Base-by-base conservation (phyloP, 2,329 filamentous ascomycete genomes). In the Chrysoporthe austroafricana region DNA sequence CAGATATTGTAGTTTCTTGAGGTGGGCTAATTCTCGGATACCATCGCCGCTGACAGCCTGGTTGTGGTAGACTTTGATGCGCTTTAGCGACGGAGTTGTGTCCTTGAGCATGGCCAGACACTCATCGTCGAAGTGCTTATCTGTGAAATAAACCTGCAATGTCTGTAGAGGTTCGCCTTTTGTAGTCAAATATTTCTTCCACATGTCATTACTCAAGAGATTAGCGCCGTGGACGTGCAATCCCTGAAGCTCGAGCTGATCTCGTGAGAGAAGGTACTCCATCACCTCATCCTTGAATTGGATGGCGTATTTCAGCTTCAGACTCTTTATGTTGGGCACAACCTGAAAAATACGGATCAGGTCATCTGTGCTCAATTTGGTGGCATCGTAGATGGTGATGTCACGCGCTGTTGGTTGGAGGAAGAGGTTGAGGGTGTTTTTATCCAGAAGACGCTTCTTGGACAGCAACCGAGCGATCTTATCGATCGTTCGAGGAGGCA, bases 201-300 rank as follows among this genome's bases (percentile, higher is more conserved):
- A 97, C 75, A 88, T 89, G 4, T 85, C 82, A 69, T 96, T 89
- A 11, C 90, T 89, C 18, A 98, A 82, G 0, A 98, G 86, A 72
- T 97, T 98, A 11, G 93, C 89, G 13, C 93, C 92, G 70, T 96
- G 90, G 0, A 98, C 84, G 70, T 93, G 91, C 56, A 98, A 83
- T 66, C 88, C 85, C 69, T 89, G 86, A n/a, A 97, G 82, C 9
- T 85, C 79, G 62, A 88, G 86, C 62, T 91, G 86, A 62, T 91
- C 85, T 60, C 92, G 91, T 66, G 89, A 88, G 26, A 92, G 82
- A 74, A 97, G 86, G 76, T 95, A 97, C 63, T 93, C 87, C 78
- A 97, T 85, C 54, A 94, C 91, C 50, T 84, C 84, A 74, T 97
- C 91, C 78, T 97, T 97, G 83, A 97, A 91, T 75, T 97, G 94